A percentile compares a stretch with the other conserved stretches of the same genome.
phyloP scores from a whole-genome alignment of 768 basidiomycete genomes.

The Suillus weaverae region DNA sequence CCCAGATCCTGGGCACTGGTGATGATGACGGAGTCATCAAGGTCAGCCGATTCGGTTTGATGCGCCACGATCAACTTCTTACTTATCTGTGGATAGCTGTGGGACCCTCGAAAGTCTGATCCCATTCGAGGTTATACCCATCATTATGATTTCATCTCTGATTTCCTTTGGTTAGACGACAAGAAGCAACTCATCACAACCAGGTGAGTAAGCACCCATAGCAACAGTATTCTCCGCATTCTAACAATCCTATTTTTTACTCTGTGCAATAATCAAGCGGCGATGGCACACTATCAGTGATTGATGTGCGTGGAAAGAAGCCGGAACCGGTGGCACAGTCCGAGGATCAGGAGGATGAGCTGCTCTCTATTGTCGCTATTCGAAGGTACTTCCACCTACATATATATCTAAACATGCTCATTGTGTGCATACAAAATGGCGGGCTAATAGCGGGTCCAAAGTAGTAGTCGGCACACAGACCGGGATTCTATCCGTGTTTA shows the following conservation, averaged over 20 bases:
- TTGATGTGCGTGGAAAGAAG: constrained; percentile 86
- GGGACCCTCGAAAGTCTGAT: constrained; percentile 79
- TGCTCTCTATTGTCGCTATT: constrained; percentile 83
- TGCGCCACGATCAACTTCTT: neutral
- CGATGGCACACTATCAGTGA: constrained; percentile 90
- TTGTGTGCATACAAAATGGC: neutral
- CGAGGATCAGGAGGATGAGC: constrained; percentile 95
- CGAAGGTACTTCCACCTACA: constrained; percentile 56
- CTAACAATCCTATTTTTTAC: neutral
- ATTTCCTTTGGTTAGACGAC: constrained; percentile 83
- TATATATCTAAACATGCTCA: neutral
- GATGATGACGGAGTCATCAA: constrained; percentile 96
- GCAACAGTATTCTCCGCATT: neutral
- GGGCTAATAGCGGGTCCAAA: constrained; percentile 61
- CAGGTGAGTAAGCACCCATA: constrained; percentile 52
- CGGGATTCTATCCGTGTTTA: constrained; percentile 89
- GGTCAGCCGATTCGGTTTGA: constrained; percentile 40
- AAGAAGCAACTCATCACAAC: constrained; percentile 85
- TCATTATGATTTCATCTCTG: constrained; percentile 93
- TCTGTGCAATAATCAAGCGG: constrained; percentile 51
- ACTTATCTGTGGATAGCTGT: constrained; percentile 54
- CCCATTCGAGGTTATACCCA: constrained; percentile 71
- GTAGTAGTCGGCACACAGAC: constrained; percentile 86
- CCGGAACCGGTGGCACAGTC: constrained; percentile 78
- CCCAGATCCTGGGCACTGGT: constrained; percentile 77